Base-by-base conservation (phyloP, 2,329 filamentous ascomycete genomes). In the Herpomyces periplanetae region DNA sequence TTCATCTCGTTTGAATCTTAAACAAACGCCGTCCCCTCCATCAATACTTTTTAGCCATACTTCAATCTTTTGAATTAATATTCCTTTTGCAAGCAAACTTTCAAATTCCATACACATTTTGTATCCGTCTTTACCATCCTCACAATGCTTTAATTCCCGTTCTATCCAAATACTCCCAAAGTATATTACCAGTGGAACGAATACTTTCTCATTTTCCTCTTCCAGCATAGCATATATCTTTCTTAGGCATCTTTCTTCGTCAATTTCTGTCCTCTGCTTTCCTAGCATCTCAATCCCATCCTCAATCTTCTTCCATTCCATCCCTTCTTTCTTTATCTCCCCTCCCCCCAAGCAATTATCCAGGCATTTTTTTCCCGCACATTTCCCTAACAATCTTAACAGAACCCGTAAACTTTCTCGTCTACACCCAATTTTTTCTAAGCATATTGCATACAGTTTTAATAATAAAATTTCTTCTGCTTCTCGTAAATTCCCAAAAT, bases 381-480 rank as follows among this genome's bases (percentile, higher is more conserved):
- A 50, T 31, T 66, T 71, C 4, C 51, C 52, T 5, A 80, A 39
- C 2, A 88, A 42, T 29, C 63, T 62, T 7, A 88, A 43, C 5
- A 68, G 47, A 5, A 65, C 58, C 10, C 54, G 52, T 8, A 73
- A 56, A 30, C 71, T 84, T 25, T 85, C 68, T 20, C 75, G 63
- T 23, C 57, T 56, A 7, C 57, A 54, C 18, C 62, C 47, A 11
- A 87, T 48, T 28, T 66, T 51, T 26, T 64, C 61, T 11, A 96
- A 46, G 34, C 73, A 91, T 18, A 53, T 51, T 1, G 65, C 54
- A 33, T 88, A 80, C 47, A 88, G 62, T 26, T 66, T 53, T 4
- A 91, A 47, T 50, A 87, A 65, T 1, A 62, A 62, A 3, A 69
- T 44, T 32, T 91, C 71, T 6, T 87, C 45, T 1, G 60, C 43